Base-by-base conservation (phyloP, 352 stramenopile species). In the Lagenidium giganteum region DNA sequence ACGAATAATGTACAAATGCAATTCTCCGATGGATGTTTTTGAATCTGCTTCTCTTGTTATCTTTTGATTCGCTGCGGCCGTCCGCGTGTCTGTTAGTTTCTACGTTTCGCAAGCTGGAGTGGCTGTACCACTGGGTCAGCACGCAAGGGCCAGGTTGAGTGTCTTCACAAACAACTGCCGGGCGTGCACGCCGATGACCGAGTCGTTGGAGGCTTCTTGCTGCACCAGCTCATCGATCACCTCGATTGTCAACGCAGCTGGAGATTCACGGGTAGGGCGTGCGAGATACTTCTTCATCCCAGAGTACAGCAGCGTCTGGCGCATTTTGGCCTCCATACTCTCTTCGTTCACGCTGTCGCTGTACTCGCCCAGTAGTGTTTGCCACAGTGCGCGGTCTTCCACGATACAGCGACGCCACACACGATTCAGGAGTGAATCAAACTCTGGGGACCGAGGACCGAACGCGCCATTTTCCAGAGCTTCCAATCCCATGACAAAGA, bases 91-190 rank as follows among this genome's bases (percentile, higher is more conserved):
- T 37, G 31, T 34, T 32, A 40, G 41, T 26, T 40, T 54, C 42
- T 54, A 53, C 47, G n/a, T n/a, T n/a, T n/a, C n/a, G n/a, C n/a
- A n/a, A n/a, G n/a, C n/a, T n/a, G n/a, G n/a, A n/a, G n/a, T n/a
- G n/a, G n/a, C n/a, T n/a, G n/a, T n/a, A n/a, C n/a, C n/a, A n/a
- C n/a, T n/a, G n/a, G n/a, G n/a, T 27, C 16, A 64, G 41, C 60
- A 54, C 22, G 72, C 43, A 21, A 59, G 50, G n/a, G 71, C 74
- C 45, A 89, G 53, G 34, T 74, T 67, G 35, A 92, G 62, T 34
- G 80, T 84, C 68, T 92, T 92, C 31, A 82, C 65, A 21, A 89
- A 61, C 4, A 92, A 37, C 47, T 85, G 77, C 17, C 78, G 67
- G 20, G 65, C 71, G 17, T 61, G 70, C 7, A 55, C 54, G 35